Base-by-base conservation (phyloP, 164 flowering plant genomes). In the Akebia trifoliata region DNA sequence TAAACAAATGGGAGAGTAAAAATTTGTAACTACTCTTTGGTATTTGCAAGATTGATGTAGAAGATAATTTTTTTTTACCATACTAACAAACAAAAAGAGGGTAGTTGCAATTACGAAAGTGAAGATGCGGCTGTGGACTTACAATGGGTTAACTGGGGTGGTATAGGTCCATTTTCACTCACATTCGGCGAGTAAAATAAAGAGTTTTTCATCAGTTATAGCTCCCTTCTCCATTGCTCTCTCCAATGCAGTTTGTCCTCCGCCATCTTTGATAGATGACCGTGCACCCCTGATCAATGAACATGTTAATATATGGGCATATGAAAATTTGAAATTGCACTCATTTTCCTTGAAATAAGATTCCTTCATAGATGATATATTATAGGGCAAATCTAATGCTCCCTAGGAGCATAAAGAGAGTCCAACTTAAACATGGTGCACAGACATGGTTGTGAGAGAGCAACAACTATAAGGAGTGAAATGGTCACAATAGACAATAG, bases 211-310 rank as follows among this genome's bases (percentile, higher is more conserved):
- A 54, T 93, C 98, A 21, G 94, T 81, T 26, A 93, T 84, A 31
- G 98, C 89, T 45, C 97, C 98, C 78, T 81, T 75, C 70, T 85
- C 96, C 98, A 93, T 93, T 31, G 90, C 83, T 65, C 97, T 80
- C 57, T 93, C 98, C 25, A 93, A 45, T 29, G 81, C 82, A 64
- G 75, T 82, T 46, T 69, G 77, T 0, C 94, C 92, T 4, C 88
- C 92, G 43, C 69, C 85, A 71, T 93, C 98, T 71, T 74, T 83
- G 17, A 93, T 75, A 29, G 87, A 81, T 35, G 83, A 68, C 7
- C 76, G 65, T 40, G 90, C 94, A 47, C 98, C 97, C 70, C 97
- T 93, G 79, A 37, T 50, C 11, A 66, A 43, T 12, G 39, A 30
- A 26, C 50, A 60, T n/a, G 21, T 18, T 10, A 17, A n/a, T 8